Conservation (phyloP, 306 rosid genomes). For the Albizia julibrissin region DNA sequence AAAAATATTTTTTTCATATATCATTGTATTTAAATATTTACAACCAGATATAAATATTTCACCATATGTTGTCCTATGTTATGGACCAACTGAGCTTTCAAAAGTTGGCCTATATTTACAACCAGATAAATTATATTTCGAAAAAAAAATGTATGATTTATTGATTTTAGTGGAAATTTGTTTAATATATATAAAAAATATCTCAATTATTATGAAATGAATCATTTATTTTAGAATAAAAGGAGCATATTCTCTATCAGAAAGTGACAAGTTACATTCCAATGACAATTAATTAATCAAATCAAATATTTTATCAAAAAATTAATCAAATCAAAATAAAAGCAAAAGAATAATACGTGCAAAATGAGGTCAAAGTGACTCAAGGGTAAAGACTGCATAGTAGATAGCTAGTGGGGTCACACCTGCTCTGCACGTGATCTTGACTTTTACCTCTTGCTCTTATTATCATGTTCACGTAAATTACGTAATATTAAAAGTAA, state of each 20-base stretch:
- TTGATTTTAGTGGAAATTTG: too few relatives aligned
- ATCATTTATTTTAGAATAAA: background rate
- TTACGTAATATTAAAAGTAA: background rate
- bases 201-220: too few relatives aligned
- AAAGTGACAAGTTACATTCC: conserved; percentile 28
- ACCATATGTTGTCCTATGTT: too few relatives aligned
- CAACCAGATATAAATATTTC: too few relatives aligned
- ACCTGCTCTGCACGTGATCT: conserved; percentile 37
- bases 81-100: too few relatives aligned
- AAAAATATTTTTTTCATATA: too few relatives aligned
- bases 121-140: too few relatives aligned
- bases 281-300: conserved; percentile 14
- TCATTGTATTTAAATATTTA: too few relatives aligned
- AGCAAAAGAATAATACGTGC: background rate
- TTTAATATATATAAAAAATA: too few relatives aligned
- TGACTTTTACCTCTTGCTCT: conserved; percentile 40
- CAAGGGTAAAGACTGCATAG: background rate
- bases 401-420: conserved; percentile 22
- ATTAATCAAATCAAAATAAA: conserved; percentile 15
- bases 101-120: too few relatives aligned
- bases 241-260: background rate
- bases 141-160: too few relatives aligned
- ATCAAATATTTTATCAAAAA: background rate
- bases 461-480: background rate
- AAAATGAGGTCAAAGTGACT: background rate